Percentiles rank a stretch among this genome's conserved stretches.
Evolutionary conservation across 2,329 filamentous ascomycete species (phyloP).

Genomic region (Hypoxylon sp.): DNA sequence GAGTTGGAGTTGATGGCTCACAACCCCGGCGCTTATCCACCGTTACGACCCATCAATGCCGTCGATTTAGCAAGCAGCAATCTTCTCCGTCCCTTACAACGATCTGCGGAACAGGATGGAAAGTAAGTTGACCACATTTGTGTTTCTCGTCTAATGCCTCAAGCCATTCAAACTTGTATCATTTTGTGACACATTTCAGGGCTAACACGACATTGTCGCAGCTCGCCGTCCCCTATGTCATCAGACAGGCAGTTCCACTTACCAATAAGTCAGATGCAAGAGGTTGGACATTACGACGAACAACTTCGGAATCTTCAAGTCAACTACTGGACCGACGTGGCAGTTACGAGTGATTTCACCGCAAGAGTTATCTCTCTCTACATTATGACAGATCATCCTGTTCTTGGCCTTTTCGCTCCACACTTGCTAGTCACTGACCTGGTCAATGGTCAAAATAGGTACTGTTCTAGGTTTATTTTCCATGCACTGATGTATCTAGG

Average conservation of each 20-base stretch:
- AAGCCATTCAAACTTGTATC: neutral
- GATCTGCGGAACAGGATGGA: neutral
- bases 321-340: constrained; percentile 52
- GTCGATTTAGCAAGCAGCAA: constrained; percentile 19
- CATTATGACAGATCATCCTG: constrained; percentile 54
- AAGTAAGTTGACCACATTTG: constrained; percentile 21
- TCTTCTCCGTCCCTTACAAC: constrained; percentile 11
- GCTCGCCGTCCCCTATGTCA: neutral
- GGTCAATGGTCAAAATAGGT: constrained; percentile 36
- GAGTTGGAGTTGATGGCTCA: constrained; percentile 46
- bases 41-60: constrained; percentile 26
- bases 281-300: constrained; percentile 45
- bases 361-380: constrained; percentile 53
- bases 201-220: neutral
- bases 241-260: constrained; percentile 25
- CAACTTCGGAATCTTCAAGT: constrained; percentile 49
- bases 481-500: constrained; percentile 52
- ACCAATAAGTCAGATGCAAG: constrained; percentile 11
- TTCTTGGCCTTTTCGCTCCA: constrained; percentile 53
- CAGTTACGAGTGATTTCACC: constrained; percentile 48
- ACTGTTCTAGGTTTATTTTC: constrained; percentile 53
- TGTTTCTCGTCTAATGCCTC: neutral
- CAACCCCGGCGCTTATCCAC: constrained; percentile 43
- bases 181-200: neutral
- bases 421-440: constrained; percentile 52